Base-by-base conservation (phyloP, 108 stramenopile genomes). In the Pseudonitzschia pungens region DNA sequence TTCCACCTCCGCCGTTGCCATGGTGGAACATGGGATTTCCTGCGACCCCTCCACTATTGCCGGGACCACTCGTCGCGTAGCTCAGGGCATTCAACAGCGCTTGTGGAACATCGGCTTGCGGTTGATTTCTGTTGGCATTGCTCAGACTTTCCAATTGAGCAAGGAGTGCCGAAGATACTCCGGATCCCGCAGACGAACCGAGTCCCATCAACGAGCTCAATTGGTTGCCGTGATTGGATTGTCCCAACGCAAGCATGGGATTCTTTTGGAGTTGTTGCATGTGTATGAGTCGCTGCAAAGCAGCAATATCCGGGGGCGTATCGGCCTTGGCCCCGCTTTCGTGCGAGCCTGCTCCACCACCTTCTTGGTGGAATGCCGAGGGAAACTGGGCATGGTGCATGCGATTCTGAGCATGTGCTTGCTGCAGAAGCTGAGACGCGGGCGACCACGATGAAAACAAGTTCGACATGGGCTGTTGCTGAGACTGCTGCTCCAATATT, bases 401-500 rank as follows among this genome's bases (percentile, higher is more conserved):
- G n/a, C 66, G 48, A 22, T 57, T 44, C 60, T 78, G 77, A n/a
- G 70, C 60, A 0, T 77, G 75, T n/a, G 62, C 18, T 26, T 58
- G 57, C 6, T 31, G 60, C 16, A 62, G 32, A 36, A 76, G 43
- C 55, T 77, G 76, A 3, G 70, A 70, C 26, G 54, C 54, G 31
- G 32, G 40, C 12, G 65, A 31, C 77, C 77, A 78, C 27, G 68
- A 31, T 4, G 69, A 69, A 12, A 84, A 67, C n/a, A 83, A 56
- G 53, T 57, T 68, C 11, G 82, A 79, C 22, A 83, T 32, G 16
- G 69, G 40, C 29, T 77, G 77, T 27, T 79, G 78, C 26, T 79
- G 78, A 40, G 55, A 53, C 59, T 72, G 72, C n/a, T 83, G 82
- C 14, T 76, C 69, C 3, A 74, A 53, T n/a, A 76, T 57, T 64